Evolutionary conservation across 371 early-diverging fungal species (phyloP).

Genomic region (Rhizopus delemar): DNA sequence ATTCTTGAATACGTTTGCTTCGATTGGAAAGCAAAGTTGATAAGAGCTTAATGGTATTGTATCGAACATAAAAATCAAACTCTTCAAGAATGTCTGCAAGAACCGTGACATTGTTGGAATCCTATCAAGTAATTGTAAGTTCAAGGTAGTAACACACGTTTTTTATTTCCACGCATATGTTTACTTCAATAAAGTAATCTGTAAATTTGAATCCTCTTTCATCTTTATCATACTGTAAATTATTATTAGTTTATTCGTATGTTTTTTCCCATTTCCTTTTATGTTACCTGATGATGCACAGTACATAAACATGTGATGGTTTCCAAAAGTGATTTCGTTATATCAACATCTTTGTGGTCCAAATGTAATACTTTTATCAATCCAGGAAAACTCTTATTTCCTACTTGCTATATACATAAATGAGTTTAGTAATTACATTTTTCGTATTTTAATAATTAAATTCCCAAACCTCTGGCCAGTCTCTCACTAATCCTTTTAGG

Average conservation of each 20-base stretch:
- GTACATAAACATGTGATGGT: conserved; percentile 81
- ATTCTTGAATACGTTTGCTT: conserved; percentile 75
- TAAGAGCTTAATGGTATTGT: conserved; percentile 83
- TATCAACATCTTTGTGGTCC: conserved; percentile 82
- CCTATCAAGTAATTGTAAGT: conserved; percentile 43
- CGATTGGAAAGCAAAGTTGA: conserved; percentile 70
- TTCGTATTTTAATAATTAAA: not conserved
- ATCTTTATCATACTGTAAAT: conserved; percentile 35
- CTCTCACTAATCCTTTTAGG: conserved; percentile 83
- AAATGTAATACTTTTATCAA: conserved; percentile 74
- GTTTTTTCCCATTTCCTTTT: no score
- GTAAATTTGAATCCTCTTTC: conserved; percentile 51
- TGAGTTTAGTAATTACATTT: not conserved
- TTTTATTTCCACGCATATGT: not conserved
- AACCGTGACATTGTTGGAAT: conserved; percentile 72
- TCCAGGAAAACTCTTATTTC: conserved; percentile 72
- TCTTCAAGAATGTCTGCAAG: conserved; percentile 87
- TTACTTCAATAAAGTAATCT: conserved; percentile 55
- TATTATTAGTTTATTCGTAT: not conserved
- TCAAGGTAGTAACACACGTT: not conserved
- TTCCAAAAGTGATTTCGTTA: conserved; percentile 82
- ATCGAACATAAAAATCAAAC: conserved; percentile 91
- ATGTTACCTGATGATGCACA: conserved; percentile 34
- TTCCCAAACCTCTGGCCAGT: conserved; percentile 50
- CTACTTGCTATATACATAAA: conserved; percentile 68